Conservation (phyloP, 1,284 basidiomycete species). For the Puccinia horiana region DNA sequence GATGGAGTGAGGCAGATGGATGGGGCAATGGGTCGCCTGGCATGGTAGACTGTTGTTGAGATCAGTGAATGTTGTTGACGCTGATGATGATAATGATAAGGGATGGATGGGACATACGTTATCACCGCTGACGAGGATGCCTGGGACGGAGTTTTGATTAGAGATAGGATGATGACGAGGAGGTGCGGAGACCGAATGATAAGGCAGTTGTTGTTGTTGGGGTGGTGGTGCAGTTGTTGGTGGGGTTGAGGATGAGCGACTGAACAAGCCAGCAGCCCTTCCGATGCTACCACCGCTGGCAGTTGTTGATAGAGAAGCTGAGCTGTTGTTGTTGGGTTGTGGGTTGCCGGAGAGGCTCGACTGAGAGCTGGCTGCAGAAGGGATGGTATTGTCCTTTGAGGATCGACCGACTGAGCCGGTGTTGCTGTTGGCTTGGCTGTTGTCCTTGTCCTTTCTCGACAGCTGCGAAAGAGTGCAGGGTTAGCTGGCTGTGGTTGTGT, state of each 20-base stretch:
- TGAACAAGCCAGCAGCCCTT: slow-evolving; percentile 11
- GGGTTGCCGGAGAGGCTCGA: slow-evolving; percentile 1
- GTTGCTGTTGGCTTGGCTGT: neutral
- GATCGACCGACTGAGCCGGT: neutral
- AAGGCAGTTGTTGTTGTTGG: slow-evolving; percentile 13
- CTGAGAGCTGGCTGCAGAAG: slow-evolving; percentile 29
- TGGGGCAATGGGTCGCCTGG: slow-evolving; percentile 66
- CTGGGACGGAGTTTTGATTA: slow-evolving; percentile 24
- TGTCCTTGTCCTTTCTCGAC: slow-evolving; percentile 47
- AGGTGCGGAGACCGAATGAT: neutral
- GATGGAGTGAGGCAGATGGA: slow-evolving; percentile 61
- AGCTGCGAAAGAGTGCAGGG: neutral
- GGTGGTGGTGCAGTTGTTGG: slow-evolving; percentile 9
- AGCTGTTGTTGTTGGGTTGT: neutral
- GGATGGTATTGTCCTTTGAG: slow-evolving; percentile 26
- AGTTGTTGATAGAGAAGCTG: neutral
- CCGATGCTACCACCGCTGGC: slow-evolving; percentile 1
- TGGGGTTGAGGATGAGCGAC: slow-evolving; percentile 30
- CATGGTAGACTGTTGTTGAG: slow-evolving; percentile 63
- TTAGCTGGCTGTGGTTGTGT: neutral
- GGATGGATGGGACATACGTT: slow-evolving; percentile 29
- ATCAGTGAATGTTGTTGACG: neutral
- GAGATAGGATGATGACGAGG: neutral
- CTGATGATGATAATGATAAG: neutral
- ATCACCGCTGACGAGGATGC: slow-evolving; percentile 47